A percentile compares a stretch with the other conserved stretches of the same genome.
phyloP scores from a whole-genome alignment of 306 rosid species.

The Prinsepia uniflora region DNA sequence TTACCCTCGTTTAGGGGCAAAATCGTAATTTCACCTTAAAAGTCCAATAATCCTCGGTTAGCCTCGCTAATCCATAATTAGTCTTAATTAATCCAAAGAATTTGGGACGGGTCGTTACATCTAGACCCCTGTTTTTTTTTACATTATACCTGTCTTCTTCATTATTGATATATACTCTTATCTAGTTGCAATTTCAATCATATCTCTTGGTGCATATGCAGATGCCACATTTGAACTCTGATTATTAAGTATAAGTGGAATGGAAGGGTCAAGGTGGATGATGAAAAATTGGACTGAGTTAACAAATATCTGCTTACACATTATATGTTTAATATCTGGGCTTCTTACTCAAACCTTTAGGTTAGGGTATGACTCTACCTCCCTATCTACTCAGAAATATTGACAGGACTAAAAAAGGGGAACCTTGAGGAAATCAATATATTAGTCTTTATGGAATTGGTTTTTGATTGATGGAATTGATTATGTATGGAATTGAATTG shows the following conservation, averaged over 20 bases:
- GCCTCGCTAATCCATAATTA: no score
- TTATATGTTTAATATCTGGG: background rate
- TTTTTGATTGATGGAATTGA: no score
- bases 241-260: background rate
- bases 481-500: no score
- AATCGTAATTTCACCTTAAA: no score
- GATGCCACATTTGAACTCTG: background rate
- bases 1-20: no score
- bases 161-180: background rate
- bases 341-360: background rate
- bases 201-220: background rate
- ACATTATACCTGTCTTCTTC: background rate
- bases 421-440: background rate
- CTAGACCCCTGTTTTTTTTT: background rate
- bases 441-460: background rate
- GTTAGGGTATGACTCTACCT: background rate
- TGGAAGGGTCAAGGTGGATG: background rate
- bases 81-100: no score
- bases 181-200: background rate
- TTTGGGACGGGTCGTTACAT: no score
- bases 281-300: background rate
- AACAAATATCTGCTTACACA: background rate
- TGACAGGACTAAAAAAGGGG: background rate
- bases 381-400: no score
- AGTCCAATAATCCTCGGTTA: no score